Evolutionary conservation across 768 basidiomycete species (phyloP).

Genomic region (Calocybe gangraenosa): DNA sequence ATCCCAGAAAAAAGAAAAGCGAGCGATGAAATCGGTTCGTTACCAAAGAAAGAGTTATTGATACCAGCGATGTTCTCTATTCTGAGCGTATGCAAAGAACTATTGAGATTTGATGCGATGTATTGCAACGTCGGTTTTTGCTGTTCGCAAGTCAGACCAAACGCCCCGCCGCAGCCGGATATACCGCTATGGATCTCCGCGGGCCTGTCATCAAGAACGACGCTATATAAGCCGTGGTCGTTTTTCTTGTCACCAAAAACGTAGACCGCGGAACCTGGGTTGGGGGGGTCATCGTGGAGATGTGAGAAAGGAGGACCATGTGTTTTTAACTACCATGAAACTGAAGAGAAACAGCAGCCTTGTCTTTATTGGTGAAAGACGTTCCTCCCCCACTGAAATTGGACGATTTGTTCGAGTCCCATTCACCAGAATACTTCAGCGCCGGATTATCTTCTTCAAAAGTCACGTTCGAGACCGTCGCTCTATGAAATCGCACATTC

Average conservation of each 20-base stretch:
- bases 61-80: constrained; percentile 37
- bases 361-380: constrained; percentile 37
- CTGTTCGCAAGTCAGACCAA: constrained; percentile 42
- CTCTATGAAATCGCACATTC: constrained; percentile 20
- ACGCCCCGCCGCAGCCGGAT: constrained; percentile 45
- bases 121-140: constrained; percentile 38
- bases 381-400: constrained; percentile 42
- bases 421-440: constrained; percentile 35
- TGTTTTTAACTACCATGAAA: constrained; percentile 46
- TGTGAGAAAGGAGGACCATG: no score
- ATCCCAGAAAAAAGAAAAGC: not conserved
- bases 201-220: constrained; percentile 32
- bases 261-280: constrained; percentile 38
- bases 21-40: constrained; percentile 3
- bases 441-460: constrained; percentile 35
- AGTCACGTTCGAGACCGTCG: constrained; percentile 36
- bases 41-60: constrained; percentile 43
- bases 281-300: not conserved
- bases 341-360: constrained; percentile 33
- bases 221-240: constrained; percentile 41
- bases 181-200: constrained; percentile 31
- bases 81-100: constrained; percentile 31
- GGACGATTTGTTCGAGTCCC: constrained; percentile 38
- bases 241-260: constrained; percentile 48
- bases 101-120: constrained; percentile 38